Evolutionary conservation across 1,139 yeast species (phyloP).

Genomic region (Candida sojae): DNA sequence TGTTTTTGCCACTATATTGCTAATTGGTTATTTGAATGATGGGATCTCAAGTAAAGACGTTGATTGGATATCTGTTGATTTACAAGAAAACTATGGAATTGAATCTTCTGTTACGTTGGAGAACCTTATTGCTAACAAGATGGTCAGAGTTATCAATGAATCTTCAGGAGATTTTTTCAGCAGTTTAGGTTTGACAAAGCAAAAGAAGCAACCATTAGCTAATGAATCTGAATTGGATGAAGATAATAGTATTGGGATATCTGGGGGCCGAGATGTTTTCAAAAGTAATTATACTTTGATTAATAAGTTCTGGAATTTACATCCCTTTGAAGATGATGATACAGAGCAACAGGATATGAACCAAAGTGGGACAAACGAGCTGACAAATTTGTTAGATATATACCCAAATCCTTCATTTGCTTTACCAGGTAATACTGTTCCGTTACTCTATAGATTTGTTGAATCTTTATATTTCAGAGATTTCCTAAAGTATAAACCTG

Average conservation of each 20-base stretch:
- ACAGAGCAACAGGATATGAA: slow-evolving; percentile 10
- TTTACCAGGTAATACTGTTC: slow-evolving; percentile 54
- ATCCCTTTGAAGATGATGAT: slow-evolving; percentile 33
- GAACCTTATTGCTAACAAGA: slow-evolving; percentile 23
- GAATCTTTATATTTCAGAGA: slow-evolving; percentile 52
- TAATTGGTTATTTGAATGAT: slow-evolving; percentile 60
- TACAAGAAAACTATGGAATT: slow-evolving; percentile 63
- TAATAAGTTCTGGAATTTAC: slow-evolving; percentile 49
- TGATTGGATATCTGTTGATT: slow-evolving; percentile 47
- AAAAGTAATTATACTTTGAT: slow-evolving; percentile 39
- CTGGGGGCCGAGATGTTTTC: slow-evolving; percentile 34
- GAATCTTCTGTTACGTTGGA: slow-evolving; percentile 37
- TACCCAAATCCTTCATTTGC: slow-evolving; percentile 52
- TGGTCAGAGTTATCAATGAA: slow-evolving; percentile 27
- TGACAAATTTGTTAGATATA: slow-evolving; percentile 20
- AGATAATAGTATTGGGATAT: slow-evolving; percentile 25
- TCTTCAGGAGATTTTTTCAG: slow-evolving; percentile 29
- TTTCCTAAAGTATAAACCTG: slow-evolving; percentile 44
- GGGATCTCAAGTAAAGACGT: slow-evolving; percentile 67
- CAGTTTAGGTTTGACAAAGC: slow-evolving; percentile 21
- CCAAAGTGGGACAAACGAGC: slow-evolving; percentile 7
- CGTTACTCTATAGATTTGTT: slow-evolving; percentile 48
- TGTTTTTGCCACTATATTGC: slow-evolving; percentile 49
- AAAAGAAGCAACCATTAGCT: slow-evolving; percentile 7
- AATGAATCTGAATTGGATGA: slow-evolving; percentile 11